phyloP scores from a whole-genome alignment of 345 rosid genomes.

The Camelina laxa region DNA sequence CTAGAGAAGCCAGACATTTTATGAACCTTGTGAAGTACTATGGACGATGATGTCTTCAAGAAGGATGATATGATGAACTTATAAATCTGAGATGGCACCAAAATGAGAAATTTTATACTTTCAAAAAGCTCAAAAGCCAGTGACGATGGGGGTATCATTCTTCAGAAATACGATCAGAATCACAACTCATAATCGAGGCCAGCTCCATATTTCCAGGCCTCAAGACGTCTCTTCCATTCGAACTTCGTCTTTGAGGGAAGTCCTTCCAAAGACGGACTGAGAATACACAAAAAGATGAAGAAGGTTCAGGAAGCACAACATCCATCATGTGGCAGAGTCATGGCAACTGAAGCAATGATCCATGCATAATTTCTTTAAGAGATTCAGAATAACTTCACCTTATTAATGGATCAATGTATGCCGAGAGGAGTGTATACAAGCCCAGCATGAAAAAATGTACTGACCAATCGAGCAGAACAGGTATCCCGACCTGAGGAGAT shows the following conservation, averaged over 20 bases:
- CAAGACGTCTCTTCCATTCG: conserved; percentile 73
- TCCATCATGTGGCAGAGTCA: conserved; percentile 7
- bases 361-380: background rate
- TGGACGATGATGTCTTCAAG: background rate
- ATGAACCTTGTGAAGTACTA: conserved; percentile 2
- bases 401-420: conserved; percentile 70
- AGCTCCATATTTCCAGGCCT: conserved; percentile 91
- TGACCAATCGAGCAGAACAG: conserved; percentile 82
- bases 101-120: background rate
- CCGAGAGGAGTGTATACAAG: conserved; percentile 78
- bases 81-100: background rate
- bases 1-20: background rate
- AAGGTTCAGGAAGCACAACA: conserved; percentile 17
- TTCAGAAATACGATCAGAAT: conserved; percentile 25
- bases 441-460: conserved; percentile 87
- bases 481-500: conserved; percentile 71
- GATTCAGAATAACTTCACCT: conserved; percentile 52
- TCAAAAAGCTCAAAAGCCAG: background rate
- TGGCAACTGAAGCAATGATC: background rate
- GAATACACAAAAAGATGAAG: conserved; percentile 15
- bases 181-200: conserved; percentile 82
- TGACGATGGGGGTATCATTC: conserved; percentile 1
- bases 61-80: conserved; percentile 3
- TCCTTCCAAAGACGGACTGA: conserved; percentile 59
- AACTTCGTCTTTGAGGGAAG: conserved; percentile 62